Evolutionary conservation across 2,329 filamentous ascomycete genomes (phyloP), one percentile per base, ranked within the genome.

Genomic region (Xylariaceae sp.): DNA sequence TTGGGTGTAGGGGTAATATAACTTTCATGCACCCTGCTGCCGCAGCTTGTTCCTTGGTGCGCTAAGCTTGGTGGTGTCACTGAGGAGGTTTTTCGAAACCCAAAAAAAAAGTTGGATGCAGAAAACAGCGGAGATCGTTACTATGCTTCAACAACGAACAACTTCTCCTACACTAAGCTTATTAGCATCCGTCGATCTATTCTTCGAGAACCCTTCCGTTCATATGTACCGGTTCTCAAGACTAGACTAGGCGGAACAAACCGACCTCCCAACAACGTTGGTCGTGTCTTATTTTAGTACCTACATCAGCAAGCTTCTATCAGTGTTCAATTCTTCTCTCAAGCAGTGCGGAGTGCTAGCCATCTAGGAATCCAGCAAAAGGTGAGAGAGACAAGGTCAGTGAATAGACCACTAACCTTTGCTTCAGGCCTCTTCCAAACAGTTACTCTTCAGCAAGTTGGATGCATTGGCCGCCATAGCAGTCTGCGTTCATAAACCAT

Each of bases 1-100:
- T 62, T 46, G 52, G 56, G 51, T 48, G 40, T 58, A 43, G 46
- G 47, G 31, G 28, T 45, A 60, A 60, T 56, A 53, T 57, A 36
- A 47, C 29, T 34, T 56, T 50, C 17, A 53, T 51, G 48, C 49
- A 62, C 51, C 48, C 45, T 49, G 53, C 44, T 56, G 29, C 49
- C 40, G 40, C 45, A 60, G 48, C 28, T 55, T 48, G 17, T n/a
- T 12, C 36, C 16, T 21, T 19, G 17, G 24, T 17, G 34, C 58
- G 40, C 58, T 56, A 53, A 55, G 51, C 49, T 54, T 54, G 44
- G 56, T 17, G 23, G 43, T 52, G 55, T 41, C 45, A 36, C 14
- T 11, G 19, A 36, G n/a, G 29, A 29, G 49, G 31, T 45, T 39
- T 28, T 29, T 56, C 36, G 31, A 52, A 45, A 21, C 11, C 43